These are phyloP conservation scores for Apophysomyces variabilis DNA, from an alignment of 371 early-diverging fungal species.

Conservation along the genomic window DNA sequence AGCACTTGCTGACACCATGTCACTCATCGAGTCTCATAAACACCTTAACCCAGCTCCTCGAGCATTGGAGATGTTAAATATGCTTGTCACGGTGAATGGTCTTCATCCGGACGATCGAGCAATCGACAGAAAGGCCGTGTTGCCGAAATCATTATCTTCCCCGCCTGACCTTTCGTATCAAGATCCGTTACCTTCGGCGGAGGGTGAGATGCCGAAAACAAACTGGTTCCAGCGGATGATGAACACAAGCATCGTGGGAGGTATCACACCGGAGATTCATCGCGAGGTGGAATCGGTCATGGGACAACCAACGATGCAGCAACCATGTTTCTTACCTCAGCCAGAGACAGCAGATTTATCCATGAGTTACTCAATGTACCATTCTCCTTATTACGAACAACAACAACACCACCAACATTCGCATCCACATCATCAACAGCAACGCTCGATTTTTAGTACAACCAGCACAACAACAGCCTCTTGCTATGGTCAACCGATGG, in stretches of 20 bases:
- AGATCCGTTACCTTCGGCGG: background rate
- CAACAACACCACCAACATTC: background rate
- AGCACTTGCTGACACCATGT: slow-evolving; percentile 30
- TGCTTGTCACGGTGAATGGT: slow-evolving; percentile 36
- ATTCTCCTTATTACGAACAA: background rate
- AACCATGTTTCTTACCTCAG: background rate
- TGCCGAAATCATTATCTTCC: slow-evolving; percentile 1
- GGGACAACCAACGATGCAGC: slow-evolving; percentile 2
- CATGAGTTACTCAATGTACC: slow-evolving; percentile 3
- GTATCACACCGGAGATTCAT: slow-evolving; percentile 49
- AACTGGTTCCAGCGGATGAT: slow-evolving; percentile 45
- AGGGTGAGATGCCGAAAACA: slow-evolving; percentile 37
- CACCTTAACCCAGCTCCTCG: slow-evolving; percentile 36
- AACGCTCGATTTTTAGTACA: no score
- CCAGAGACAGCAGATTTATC: background rate
- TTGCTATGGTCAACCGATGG: background rate
- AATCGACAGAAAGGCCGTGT: background rate
- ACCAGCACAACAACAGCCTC: no score
- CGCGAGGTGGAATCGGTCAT: slow-evolving; percentile 24
- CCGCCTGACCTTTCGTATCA: slow-evolving; percentile 12
- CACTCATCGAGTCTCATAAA: slow-evolving; percentile 30
- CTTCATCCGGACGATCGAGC: slow-evolving; percentile 8
- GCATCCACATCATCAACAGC: no score
- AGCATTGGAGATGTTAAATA: slow-evolving; percentile 39
- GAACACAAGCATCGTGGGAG: slow-evolving; percentile 50